Base-by-base conservation (phyloP, 2,329 filamentous ascomycete genomes). In the Penicillium fuscoglaucum region DNA sequence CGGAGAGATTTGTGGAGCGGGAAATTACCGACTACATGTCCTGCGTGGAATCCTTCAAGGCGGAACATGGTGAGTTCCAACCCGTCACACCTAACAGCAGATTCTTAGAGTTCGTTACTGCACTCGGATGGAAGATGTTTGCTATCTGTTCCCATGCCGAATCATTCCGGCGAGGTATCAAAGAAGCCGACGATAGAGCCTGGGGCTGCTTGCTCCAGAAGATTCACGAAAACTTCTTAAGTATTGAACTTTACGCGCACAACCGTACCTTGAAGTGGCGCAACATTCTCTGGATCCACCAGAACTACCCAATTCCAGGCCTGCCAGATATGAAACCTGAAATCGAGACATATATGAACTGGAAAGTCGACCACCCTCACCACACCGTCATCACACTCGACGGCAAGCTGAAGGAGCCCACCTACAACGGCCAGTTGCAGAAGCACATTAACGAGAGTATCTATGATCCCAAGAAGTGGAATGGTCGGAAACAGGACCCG, bases 101-200 rank as follows among this genome's bases (percentile, higher is more conserved):
- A 37, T 40, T 53, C 29, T 39, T 37, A 39, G 7, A 21, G 28
- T 62, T 66, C 31, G 51, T 66, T 17, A 24, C 55, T 3, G 33
- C 43, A 6, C 45, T 65, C 17, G 67, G 66, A 8, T 73, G 70
- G 70, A 63, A 61, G 43, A 58, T 70, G 13, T 60, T 70, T 28
- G 55, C 66, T 15, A 71, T 73, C 39, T 71, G 66, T 33, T 55
- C 66, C 3, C 59, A 67, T n/a, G 56, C 70, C 3, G 64, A 69
- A 52, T 59, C 64, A 7, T 73, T 72, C 55, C 63, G 64, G 28
- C 49, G 58, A 4, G 49, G 60, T 1, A 60, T 50, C 40, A 17
- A 45, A 19, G 33, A 61, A 31, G 31, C 45, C 19, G 28, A 53
- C 9, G 15, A n/a, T n/a, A 26, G 15, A 26, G 24, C 64, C 2